Conservation (phyloP, 1,284 basidiomycete genomes). For the Ceratobasidium theobromae region DNA sequence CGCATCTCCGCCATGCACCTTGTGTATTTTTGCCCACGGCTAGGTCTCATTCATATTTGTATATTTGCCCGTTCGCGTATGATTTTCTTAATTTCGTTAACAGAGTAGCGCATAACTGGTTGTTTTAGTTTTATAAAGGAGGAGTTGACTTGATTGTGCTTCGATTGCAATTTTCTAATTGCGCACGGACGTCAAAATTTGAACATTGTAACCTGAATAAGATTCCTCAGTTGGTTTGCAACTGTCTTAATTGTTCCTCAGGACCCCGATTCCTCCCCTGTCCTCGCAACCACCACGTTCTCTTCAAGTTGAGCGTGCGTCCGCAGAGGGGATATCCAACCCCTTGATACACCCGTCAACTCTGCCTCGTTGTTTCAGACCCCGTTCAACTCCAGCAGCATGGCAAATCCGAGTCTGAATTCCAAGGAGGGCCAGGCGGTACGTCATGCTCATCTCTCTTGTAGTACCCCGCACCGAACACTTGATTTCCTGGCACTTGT, state of each 20-base stretch:
- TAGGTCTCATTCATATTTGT: conserved; percentile 4
- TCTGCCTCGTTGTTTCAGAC: not conserved
- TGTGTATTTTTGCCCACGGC: conserved; percentile 19
- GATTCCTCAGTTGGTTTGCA: conserved; percentile 22
- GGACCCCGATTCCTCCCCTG: not conserved
- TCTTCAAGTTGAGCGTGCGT: not conserved
- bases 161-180: conserved; percentile 30
- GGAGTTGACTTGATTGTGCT: conserved; percentile 3
- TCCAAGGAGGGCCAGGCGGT: conserved; percentile 26
- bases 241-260: not conserved
- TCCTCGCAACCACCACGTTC: not conserved
- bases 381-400: not conserved
- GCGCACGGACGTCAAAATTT: conserved; percentile 19
- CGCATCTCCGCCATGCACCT: conserved; percentile 14
- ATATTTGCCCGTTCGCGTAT: conserved; percentile 23
- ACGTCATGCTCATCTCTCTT: conserved; percentile 12
- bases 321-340: not conserved
- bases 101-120: conserved; percentile 24
- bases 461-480: not conserved
- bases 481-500: no score
- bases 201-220: conserved; percentile 13
- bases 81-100: conserved; percentile 21
- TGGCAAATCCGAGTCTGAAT: conserved; percentile 10
- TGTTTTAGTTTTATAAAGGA: conserved; percentile 16
- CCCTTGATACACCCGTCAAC: not conserved